Evolutionary conservation across 768 basidiomycete genomes (phyloP), one percentile per base, ranked within the genome.

Genomic region (Phallus indusiatus): DNA sequence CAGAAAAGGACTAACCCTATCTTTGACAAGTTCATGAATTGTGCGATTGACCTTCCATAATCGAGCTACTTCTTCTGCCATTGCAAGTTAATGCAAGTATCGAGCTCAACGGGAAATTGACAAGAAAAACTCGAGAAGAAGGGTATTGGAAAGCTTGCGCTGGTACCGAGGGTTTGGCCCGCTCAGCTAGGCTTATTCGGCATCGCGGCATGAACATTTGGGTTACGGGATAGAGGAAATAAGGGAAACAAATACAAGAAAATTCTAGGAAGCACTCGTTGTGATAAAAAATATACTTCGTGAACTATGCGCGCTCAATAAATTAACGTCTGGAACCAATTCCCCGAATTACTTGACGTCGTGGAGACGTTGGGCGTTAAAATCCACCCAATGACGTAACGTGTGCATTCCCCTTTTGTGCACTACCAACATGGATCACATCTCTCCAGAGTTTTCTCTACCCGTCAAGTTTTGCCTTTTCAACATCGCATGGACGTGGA

Each of bases 31-130:
- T 73, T 99, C 95, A 70, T 97, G 94, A 47, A 97, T 88, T 53
- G 96, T 98, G 66, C 91, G 76, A 72, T 93, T 93, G 63, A 98
- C 94, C 68, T 94, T 88, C 92, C 94, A 98, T 68, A 98, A 79
- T 68, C 85, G 85, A 60, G 94, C 88, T 61, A 85, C 81, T 71
- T 91, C 89, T 74, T 90, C 88, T 63, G 78, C 75, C 85, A 89
- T 87, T 66, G 72, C 18, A 35, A 18, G 36, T 14, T 42, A n/a
- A 14, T 42, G 42, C 14, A 42, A 18, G 18, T 49, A 49, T 18
- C 18, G 47, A 49, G 47, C 10, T 18, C 47, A 49, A 18, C 18
- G 18, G 47, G 10, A 68, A 65, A 51, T 49, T 56, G 55, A 59
- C 63, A 61, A 56, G 57, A 67, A 62, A 63, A 58, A 60, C 60